phyloP scores from a whole-genome alignment of 208 protist genomes.

The Leptomonas pyrrhocoris region DNA sequence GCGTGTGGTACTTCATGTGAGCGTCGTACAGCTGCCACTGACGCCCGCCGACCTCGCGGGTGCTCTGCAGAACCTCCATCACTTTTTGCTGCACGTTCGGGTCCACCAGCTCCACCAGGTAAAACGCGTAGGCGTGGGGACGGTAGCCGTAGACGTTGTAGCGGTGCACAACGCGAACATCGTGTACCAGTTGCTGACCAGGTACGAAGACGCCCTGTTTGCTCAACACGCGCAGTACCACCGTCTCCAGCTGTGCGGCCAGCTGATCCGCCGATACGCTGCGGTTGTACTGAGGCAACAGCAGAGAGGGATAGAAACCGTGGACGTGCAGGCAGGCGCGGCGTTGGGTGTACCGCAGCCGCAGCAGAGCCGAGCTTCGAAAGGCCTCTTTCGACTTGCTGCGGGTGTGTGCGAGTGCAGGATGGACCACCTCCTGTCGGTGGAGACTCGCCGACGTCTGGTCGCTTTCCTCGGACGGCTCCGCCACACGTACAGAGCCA shows the following conservation, averaged over 20 bases:
- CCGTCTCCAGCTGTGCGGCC: slow-evolving; percentile 74
- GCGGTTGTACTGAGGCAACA: slow-evolving; percentile 58
- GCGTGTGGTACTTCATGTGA: slow-evolving; percentile 63
- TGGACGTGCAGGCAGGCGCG: slow-evolving; percentile 82
- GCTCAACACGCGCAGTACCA: slow-evolving; percentile 41
- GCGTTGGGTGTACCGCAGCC: slow-evolving; percentile 24
- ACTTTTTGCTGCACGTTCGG: slow-evolving; percentile 43
- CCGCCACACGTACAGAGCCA: not conserved
- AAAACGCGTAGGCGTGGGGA: slow-evolving; percentile 45
- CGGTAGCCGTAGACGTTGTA: slow-evolving; percentile 83
- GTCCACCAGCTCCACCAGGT: slow-evolving; percentile 67
- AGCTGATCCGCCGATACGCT: slow-evolving; percentile 68
- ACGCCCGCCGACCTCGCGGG: slow-evolving; percentile 48
- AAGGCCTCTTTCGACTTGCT: not conserved
- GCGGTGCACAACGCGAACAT: slow-evolving; percentile 61
- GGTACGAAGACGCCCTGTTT: slow-evolving; percentile 13
- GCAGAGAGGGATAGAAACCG: slow-evolving; percentile 80
- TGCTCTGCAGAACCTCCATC: slow-evolving; percentile 52
- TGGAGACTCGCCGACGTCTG: too few relatives aligned
- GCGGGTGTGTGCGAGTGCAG: not conserved
- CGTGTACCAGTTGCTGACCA: slow-evolving; percentile 65
- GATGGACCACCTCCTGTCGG: not conserved
- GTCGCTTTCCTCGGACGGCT: not conserved
- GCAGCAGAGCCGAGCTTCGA: slow-evolving; percentile 7
- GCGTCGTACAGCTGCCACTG: slow-evolving; percentile 73